Evolutionary conservation across 441 rosid genomes (phyloP), one percentile per base, ranked within the genome.

Genomic region (Rhodomyrtus psidioides): DNA sequence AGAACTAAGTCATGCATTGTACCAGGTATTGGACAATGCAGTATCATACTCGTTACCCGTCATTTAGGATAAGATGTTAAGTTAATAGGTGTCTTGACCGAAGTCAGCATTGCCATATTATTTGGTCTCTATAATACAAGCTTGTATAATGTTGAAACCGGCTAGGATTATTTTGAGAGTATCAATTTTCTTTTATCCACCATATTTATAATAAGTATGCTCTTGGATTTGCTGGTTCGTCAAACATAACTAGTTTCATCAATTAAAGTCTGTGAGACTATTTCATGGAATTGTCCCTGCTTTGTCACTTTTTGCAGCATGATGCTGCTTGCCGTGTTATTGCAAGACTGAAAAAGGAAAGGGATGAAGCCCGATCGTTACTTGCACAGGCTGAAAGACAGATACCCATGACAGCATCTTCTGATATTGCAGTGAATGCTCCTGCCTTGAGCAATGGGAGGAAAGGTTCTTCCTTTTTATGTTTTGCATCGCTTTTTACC

Each of bases 291-390:
- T 9, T 24, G 44, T 55, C 16, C 53, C 42, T 70, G n/a, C 85
- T 44, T 27, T 88, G 56, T 30, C 30, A 21, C 59, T 39, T 84
- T 53, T 88, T 86, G 88, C 94, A 97, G 99, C 99, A 97, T 89
- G 99, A 98, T 91, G 98, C 99, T 89, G 98, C 99, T 86, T 98
- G 99, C 90, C 99, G 99, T 53, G 99, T 98, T 87, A 98, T 98
- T 93, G 98, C 98, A 79, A 95, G 99, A 93, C 96, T 98, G 81
- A 95, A 91, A 88, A 98, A 95, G 89, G 99, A 98, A 92, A 94
- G 97, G 87, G 98, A 98, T 87, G 99, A 95, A 86, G 93, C 99
- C 49, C 94, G 96, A 83, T 91, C 95, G 82, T 93, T 98, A 83
- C 99, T 98, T 87, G 87, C 98, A 65, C 96, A 93, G 86, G 95